phyloP scores from a whole-genome alignment of 2,329 filamentous ascomycete genomes.

The Hymenoscyphus scutula region DNA sequence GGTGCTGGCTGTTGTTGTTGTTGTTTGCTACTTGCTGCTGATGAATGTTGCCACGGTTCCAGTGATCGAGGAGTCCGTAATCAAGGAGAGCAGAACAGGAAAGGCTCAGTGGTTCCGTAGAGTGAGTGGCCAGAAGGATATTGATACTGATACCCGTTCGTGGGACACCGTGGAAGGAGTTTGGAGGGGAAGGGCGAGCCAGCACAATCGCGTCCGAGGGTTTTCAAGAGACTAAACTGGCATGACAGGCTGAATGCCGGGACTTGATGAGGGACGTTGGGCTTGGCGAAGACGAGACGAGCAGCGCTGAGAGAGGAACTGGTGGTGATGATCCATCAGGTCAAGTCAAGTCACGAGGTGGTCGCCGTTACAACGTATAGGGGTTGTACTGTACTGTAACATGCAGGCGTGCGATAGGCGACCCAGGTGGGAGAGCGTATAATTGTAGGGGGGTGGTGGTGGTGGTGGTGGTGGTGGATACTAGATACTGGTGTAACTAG shows the following conservation, averaged over 20 bases:
- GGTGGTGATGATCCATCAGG: neutral
- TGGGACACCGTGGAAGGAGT: neutral
- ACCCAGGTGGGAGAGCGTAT: too few species aligned
- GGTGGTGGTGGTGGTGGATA: too few species aligned
- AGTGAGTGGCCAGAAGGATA: neutral
- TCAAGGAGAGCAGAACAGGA: neutral
- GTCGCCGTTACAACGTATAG: neutral
- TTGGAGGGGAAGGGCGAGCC: neutral
- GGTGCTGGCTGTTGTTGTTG: neutral
- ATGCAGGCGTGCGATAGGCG: too few species aligned
- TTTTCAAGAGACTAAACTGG: neutral
- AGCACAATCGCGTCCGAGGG: neutral
- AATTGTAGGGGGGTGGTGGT: too few species aligned
- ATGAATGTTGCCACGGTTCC: neutral
- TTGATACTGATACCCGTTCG: neutral
- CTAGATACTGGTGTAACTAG: too few species aligned
- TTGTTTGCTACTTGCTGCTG: neutral
- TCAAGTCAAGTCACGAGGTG: neutral
- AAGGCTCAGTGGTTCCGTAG: neutral
- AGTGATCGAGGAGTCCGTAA: too few species aligned
- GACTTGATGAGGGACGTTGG: neutral
- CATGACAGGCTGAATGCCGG: slow-evolving; percentile 3
- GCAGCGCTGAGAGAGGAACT: neutral
- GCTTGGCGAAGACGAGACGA: neutral
- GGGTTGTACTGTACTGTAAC: too few species aligned